Evolutionary conservation across 257 asterid species (phyloP).

Genomic region (Lithospermum erythrorhizon): DNA sequence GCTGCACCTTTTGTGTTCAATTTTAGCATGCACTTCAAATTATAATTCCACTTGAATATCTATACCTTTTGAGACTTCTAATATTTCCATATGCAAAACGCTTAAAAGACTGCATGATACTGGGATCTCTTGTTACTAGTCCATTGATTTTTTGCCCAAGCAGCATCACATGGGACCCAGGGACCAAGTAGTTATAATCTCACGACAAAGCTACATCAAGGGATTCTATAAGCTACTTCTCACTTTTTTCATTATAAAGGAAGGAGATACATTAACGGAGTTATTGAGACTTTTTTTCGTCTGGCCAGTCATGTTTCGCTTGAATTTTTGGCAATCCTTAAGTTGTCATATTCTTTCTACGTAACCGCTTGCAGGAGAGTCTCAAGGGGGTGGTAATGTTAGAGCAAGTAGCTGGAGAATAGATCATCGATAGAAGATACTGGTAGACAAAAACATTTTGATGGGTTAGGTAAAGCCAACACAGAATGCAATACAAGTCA

Average conservation of each 20-base stretch:
- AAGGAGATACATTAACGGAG: neutral
- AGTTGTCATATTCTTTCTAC: neutral
- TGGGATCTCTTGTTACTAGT: too few species aligned
- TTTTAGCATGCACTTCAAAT: neutral
- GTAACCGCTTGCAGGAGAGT: conserved; percentile 1
- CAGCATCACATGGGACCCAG: too few species aligned
- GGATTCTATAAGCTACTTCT: too few species aligned
- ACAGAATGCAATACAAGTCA: neutral
- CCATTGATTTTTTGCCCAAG: too few species aligned
- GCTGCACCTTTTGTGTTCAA: neutral
- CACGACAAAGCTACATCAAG: too few species aligned
- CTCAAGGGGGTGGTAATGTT: neutral
- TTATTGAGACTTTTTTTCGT: neutral
- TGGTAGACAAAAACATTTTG: neutral
- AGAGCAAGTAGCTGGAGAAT: neutral
- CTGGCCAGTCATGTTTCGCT: neutral
- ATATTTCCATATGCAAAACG: too few species aligned
- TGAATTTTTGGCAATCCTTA: neutral
- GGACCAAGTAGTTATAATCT: too few species aligned
- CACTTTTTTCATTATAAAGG: neutral
- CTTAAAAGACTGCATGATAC: too few species aligned
- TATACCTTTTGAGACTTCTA: too few species aligned
- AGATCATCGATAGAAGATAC: neutral
- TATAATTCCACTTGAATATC: neutral
- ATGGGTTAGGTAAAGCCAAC: neutral